A percentile compares a stretch with the other conserved stretches of the same genome.
These are phyloP conservation scores for Ceratocystis colombiana DNA, from an alignment of 2,329 filamentous ascomycete species.

Conservation along the genomic window DNA sequence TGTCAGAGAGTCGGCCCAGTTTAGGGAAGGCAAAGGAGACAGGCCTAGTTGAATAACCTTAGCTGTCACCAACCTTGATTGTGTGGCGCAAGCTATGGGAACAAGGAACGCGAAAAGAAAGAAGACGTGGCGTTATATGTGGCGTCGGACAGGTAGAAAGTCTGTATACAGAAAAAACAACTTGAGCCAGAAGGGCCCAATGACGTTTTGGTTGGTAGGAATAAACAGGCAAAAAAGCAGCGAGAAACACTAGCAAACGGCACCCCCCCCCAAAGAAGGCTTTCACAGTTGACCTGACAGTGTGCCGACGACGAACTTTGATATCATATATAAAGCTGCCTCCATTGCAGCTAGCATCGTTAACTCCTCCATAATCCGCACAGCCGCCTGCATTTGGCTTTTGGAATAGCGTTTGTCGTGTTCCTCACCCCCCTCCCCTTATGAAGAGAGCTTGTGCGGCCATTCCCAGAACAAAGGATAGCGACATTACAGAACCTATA, in stretches of 20 bases:
- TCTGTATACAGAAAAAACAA: neutral
- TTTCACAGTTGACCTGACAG: neutral
- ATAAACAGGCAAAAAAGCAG: neutral
- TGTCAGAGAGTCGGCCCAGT: constrained; percentile 6
- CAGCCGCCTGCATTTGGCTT: neutral
- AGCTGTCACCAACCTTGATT: neutral
- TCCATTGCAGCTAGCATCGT: neutral
- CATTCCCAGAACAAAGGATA: neutral
- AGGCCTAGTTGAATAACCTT: neutral
- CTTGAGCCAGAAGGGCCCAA: neutral
- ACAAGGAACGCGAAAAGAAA: neutral
- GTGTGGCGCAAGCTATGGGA: neutral
- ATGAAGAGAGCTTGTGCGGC: neutral
- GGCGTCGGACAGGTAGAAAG: neutral
- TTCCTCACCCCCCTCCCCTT: neutral
- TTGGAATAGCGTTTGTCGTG: neutral
- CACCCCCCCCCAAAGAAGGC: neutral
- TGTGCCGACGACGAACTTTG: neutral
- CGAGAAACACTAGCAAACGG: neutral
- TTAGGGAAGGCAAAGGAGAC: neutral
- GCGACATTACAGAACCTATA: neutral
- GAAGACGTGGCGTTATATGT: neutral
- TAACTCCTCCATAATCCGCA: neutral
- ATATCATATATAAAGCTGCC: neutral
- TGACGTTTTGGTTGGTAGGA: constrained; percentile 16